phyloP scores from a whole-genome alignment of 1,139 yeast species.

The Candida sanyaensis region DNA sequence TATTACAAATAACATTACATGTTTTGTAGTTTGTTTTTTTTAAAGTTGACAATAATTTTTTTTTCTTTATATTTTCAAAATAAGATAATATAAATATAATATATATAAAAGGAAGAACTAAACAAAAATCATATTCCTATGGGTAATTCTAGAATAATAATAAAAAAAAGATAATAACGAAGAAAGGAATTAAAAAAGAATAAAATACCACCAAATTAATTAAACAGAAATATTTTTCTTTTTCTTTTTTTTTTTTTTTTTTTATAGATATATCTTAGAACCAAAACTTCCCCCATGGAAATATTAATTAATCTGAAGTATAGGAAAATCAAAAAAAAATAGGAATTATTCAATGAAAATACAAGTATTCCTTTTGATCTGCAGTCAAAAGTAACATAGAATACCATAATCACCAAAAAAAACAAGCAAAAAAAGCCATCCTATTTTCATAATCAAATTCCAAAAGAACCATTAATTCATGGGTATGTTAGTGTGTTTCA shows the following conservation, averaged over 20 bases:
- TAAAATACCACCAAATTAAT: slow-evolving; percentile 1
- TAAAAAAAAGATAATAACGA: not conserved
- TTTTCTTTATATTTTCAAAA: not conserved
- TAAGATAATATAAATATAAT: not conserved
- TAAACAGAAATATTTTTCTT: not conserved
- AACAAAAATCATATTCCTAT: not conserved
- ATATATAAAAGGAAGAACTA: not conserved
- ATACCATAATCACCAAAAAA: no score
- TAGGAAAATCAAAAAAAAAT: no score
- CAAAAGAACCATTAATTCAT: no score
- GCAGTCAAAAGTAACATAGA: not conserved
- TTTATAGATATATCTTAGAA: not conserved
- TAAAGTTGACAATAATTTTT: slow-evolving; percentile 1
- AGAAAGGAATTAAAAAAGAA: not conserved
- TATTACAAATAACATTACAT: no score
- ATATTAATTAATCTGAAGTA: no score
- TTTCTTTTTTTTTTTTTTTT: no score
- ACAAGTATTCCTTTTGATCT: not conserved
- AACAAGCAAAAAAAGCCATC: no score
- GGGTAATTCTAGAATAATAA: not conserved
- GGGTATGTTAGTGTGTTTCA: no score
- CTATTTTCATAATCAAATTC: no score
- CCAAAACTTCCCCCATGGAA: not conserved
- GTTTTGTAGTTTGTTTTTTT: not conserved
- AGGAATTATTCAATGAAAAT: no score